Evolutionary conservation across 139 green algal species (phyloP).

Genomic region (Volvox africanus): DNA sequence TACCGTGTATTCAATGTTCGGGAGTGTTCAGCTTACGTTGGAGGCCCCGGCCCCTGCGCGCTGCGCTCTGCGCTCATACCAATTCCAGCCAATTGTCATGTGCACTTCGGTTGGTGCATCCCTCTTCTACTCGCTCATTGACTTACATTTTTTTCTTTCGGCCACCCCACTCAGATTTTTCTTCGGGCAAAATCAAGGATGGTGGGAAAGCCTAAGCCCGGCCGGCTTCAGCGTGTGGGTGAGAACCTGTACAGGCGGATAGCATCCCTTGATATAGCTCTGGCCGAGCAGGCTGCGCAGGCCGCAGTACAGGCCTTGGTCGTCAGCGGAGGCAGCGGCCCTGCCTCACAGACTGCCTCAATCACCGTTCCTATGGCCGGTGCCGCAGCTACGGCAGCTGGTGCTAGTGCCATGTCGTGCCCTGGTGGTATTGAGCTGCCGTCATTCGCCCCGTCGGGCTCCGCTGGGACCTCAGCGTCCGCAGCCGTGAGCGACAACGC

Average conservation of each 20-base stretch:
- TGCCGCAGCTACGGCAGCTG: neutral
- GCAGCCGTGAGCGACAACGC: no score
- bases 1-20: no score
- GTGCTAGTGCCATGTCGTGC: no score
- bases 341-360: neutral
- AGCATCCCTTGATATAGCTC: neutral
- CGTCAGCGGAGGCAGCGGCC: neutral
- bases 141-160: neutral
- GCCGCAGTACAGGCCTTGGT: neutral
- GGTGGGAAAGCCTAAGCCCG: slow-evolving; percentile 59
- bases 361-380: neutral
- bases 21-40: no score
- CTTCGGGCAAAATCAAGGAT: slow-evolving; percentile 53
- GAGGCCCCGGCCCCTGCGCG: no score
- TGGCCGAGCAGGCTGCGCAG: slow-evolving; percentile 23
- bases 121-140: no score
- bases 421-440: no score
- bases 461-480: no score
- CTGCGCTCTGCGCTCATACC: no score
- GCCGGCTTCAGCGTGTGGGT: slow-evolving; percentile 56
- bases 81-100: no score
- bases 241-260: slow-evolving; percentile 59
- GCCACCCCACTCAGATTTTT: slow-evolving; percentile 46
- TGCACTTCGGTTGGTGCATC: no score
- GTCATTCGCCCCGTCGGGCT: no score